Percentiles rank a stretch among this genome's conserved stretches.
These are phyloP conservation scores for Talaromyces amestolkiae DNA, from an alignment of 2,329 filamentous ascomycete genomes.

Conservation along the genomic window DNA sequence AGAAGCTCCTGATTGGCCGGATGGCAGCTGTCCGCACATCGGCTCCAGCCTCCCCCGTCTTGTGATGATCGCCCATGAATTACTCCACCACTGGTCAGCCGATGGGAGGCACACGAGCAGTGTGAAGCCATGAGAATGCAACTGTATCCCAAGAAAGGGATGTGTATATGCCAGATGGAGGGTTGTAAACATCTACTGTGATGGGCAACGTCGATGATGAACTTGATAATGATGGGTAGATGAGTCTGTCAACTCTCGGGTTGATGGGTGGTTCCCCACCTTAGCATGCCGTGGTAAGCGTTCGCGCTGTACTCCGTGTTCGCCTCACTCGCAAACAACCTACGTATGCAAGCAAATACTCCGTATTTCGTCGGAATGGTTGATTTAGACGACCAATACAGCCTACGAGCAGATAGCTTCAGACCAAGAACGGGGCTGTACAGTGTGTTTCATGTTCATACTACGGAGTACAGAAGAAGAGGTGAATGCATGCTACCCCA, in stretches of 20 bases:
- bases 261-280: background rate
- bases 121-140: background rate
- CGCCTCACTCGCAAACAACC: background rate
- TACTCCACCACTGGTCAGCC: conserved; percentile 7
- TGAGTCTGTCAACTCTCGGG: background rate
- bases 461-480: background rate
- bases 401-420: background rate
- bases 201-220: background rate
- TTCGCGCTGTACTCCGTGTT: background rate
- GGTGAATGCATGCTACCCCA: background rate
- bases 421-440: background rate
- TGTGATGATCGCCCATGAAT: background rate
- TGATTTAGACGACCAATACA: no score
- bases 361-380: no score
- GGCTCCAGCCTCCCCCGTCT: conserved; percentile 1
- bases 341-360: background rate
- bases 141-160: background rate
- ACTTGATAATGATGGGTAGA: background rate
- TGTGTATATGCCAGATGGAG: background rate
- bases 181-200: background rate
- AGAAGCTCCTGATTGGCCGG: conserved; percentile 2
- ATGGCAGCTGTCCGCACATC: background rate
- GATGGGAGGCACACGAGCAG: conserved; percentile 9
- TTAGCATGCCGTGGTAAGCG: background rate
- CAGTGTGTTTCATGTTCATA: background rate